These are phyloP conservation scores for Osmanthus fragrans DNA, from an alignment of 257 asterid genomes.

Conservation along the genomic window DNA sequence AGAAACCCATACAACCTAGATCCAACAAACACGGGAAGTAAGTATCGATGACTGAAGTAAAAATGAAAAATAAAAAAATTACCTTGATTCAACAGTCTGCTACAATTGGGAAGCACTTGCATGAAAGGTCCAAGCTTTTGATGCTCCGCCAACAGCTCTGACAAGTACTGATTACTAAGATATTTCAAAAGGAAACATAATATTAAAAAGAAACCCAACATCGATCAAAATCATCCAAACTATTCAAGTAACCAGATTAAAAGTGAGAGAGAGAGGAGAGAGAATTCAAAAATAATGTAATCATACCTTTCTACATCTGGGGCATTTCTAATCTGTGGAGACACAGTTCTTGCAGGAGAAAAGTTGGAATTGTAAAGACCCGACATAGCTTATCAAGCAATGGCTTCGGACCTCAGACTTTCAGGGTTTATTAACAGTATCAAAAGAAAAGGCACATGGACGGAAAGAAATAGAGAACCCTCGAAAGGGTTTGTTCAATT, in stretches of 20 bases:
- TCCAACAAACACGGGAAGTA: constrained; percentile 32
- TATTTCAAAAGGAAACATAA: background rate
- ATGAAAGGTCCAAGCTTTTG: constrained; percentile 93
- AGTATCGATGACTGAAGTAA: background rate
- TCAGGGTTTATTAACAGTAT: constrained; percentile 24
- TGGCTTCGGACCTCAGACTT: background rate
- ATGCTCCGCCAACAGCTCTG: constrained; percentile 95
- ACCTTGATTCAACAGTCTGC: constrained; percentile 93
- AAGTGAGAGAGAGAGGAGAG: no score
- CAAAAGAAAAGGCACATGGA: background rate
- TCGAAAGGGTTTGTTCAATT: constrained; percentile 26
- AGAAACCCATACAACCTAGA: constrained; percentile 34
- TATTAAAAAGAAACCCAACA: background rate
- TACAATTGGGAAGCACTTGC: constrained; percentile 89
- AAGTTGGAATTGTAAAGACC: constrained; percentile 73
- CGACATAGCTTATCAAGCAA: constrained; percentile 48
- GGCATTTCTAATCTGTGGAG: constrained; percentile 73
- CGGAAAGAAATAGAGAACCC: constrained; percentile 22
- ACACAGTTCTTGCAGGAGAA: constrained; percentile 86
- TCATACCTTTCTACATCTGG: constrained; percentile 77
- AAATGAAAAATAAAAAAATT: background rate
- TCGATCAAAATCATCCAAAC: constrained; percentile 3
- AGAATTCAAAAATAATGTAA: no score
- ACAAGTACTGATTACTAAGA: constrained; percentile 74
- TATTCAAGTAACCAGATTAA: background rate